Evolutionary conservation across 495 filamentous ascomycete species (phyloP).

Genomic region (Talaromyces stipitatus): DNA sequence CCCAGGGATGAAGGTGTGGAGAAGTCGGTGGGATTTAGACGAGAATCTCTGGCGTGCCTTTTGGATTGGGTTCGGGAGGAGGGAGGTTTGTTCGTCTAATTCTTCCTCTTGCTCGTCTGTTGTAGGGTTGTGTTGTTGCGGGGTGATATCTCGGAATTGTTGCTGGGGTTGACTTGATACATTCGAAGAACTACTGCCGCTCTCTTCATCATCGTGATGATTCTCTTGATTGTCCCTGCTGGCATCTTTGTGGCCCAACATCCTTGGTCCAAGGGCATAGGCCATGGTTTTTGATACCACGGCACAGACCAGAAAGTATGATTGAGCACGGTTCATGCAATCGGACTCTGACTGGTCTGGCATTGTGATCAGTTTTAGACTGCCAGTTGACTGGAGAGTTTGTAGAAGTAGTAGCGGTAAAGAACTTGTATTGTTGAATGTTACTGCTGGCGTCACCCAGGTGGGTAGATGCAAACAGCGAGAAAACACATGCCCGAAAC

Average conservation of each 20-base stretch:
- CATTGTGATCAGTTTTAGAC: slow-evolving; percentile 46
- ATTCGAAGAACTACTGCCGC: no score
- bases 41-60: slow-evolving; percentile 15
- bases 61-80: slow-evolving; percentile 29
- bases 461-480: slow-evolving; percentile 48
- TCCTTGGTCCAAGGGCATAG: slow-evolving; percentile 58
- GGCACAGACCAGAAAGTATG: slow-evolving; percentile 62
- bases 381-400: slow-evolving; percentile 56
- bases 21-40: slow-evolving; percentile 8
- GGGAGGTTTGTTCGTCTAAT: slow-evolving; percentile 41
- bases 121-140: not conserved
- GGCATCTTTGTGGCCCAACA: slow-evolving; percentile 24
- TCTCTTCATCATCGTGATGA: not conserved
- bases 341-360: slow-evolving; percentile 37
- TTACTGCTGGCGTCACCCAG: slow-evolving; percentile 59
- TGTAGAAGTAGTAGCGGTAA: slow-evolving; percentile 63
- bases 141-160: no score
- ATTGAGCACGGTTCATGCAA: slow-evolving; percentile 57
- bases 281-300: slow-evolving; percentile 56
- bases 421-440: slow-evolving; percentile 72
- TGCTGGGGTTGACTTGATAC: not conserved
- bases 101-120: slow-evolving; percentile 18
- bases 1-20: slow-evolving; percentile 10
- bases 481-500: slow-evolving; percentile 36
- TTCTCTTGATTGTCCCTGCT: slow-evolving; percentile 12